Evolutionary conservation across 805 yeast genomes (phyloP), one percentile per base, ranked within the genome.

Genomic region (Zygosaccharomyces bailii): DNA sequence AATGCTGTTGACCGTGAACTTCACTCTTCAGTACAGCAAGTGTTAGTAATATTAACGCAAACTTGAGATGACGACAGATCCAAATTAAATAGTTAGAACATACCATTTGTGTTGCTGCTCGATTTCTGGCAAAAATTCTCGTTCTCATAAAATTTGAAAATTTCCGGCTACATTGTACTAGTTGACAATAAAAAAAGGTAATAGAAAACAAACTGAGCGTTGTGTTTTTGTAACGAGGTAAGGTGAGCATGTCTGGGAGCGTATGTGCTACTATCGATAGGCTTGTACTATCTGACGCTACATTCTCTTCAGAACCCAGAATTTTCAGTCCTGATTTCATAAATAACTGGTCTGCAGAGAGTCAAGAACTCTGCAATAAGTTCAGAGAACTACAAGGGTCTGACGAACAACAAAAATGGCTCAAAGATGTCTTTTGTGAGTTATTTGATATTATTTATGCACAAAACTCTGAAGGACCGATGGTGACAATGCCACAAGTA

Each of bases 1-100:
- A 81, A 37, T 71, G 69, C 54, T 77, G 83, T 34, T 81, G 85
- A 50, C 84, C 69, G 17, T 78, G 69, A 63, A 78, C 79, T 53
- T 84, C 89, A 4, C 87, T 82, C 88, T 76, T 39, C 33, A 18
- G 19, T n/a, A 14, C 24, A 9, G 23, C 9, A 4, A 37, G 7
- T n/a, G 25, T 30, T 11, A 31, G 46, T 43, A 37, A n/a, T 6
- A 17, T 3, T 14, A 25, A 25, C 5, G 13, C 10, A 16, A 37
- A 8, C 2, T 25, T 25, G 13, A 1, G 2, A 25, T 18, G 6
- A 11, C 10, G n/a, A 17, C 19, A 30, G 10, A 30, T 13, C n/a
- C 31, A 30, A 16, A 8, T 17, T 11, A 5, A 39, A n/a, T 13
- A 6, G 2, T 23, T 21, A 30, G 1, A 29, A 29, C 42, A 29